phyloP scores from a whole-genome alignment of 805 yeast genomes.

The Candida orba region DNA sequence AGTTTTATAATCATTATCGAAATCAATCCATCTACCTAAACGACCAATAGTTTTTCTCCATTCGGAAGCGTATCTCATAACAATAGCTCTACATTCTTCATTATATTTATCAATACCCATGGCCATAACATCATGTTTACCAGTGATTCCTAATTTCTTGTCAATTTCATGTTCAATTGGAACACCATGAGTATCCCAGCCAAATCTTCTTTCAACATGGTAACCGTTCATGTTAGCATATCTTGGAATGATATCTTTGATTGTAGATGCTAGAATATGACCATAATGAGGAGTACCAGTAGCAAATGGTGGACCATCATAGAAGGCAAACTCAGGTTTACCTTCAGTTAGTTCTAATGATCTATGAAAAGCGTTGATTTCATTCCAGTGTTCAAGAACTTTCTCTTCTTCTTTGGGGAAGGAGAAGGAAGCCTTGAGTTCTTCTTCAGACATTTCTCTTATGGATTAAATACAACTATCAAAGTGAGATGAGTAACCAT shows the following conservation, averaged over 20 bases:
- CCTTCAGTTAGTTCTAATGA: conserved; percentile 78
- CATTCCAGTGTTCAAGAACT: conserved; percentile 75
- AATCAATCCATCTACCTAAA: conserved; percentile 98
- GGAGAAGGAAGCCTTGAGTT: conserved; percentile 38
- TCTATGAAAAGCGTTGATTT: conserved; percentile 88
- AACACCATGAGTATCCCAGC: conserved; percentile 99
- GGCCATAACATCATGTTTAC: conserved; percentile 89
- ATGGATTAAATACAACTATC: not conserved
- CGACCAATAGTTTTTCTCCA: conserved; percentile 94
- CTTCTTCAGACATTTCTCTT: conserved; percentile 28
- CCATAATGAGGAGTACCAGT: conserved; percentile 99
- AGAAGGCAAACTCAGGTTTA: conserved; percentile 82
- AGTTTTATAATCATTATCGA: conserved; percentile 96
- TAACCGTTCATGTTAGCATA: conserved; percentile 97
- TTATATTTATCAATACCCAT: conserved; percentile 94
- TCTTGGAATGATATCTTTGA: conserved; percentile 95
- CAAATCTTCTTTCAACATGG: conserved; percentile 94
- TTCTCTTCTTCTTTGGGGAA: conserved; percentile 90
- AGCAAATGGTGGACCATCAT: conserved; percentile 99
- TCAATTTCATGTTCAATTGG: conserved; percentile 99
- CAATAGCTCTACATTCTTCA: conserved; percentile 91
- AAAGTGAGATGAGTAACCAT: not conserved
- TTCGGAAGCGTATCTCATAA: conserved; percentile 92
- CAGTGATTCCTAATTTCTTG: conserved; percentile 88
- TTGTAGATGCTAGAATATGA: conserved; percentile 92